These are phyloP conservation scores for Penicillium capsulatum DNA, from an alignment of 2,329 filamentous ascomycete species.

Conservation along the genomic window DNA sequence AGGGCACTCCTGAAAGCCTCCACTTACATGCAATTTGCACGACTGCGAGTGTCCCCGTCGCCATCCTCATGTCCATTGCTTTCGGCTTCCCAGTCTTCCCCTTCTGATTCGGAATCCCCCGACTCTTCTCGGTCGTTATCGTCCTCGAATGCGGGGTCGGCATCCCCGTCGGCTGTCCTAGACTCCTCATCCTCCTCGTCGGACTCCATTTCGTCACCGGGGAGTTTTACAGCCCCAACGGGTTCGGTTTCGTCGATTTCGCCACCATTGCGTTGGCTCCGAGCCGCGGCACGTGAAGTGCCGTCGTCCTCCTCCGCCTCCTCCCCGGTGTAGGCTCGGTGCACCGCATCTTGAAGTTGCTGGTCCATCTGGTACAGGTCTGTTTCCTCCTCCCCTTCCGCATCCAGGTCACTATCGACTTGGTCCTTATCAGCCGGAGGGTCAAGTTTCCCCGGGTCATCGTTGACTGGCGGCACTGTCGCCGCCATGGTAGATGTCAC, in stretches of 20 bases:
- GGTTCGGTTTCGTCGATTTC: constrained; percentile 45
- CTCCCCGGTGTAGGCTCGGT: constrained; percentile 34
- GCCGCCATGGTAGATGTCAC: constrained; percentile 41
- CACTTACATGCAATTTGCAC: constrained; percentile 61
- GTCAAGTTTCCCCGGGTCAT: constrained; percentile 32
- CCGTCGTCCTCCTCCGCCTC: constrained; percentile 26
- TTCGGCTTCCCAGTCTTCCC: constrained; percentile 49
- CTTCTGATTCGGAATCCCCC: constrained; percentile 56
- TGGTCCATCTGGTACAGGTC: constrained; percentile 41
- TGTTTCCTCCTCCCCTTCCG: constrained; percentile 44
- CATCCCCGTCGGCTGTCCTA: constrained; percentile 39
- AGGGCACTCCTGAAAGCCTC: constrained; percentile 3
- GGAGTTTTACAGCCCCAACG: constrained; percentile 38
- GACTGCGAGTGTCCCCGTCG: constrained; percentile 46
- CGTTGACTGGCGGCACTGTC: constrained; percentile 37
- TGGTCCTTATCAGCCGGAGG: constrained; percentile 25
- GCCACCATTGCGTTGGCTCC: constrained; percentile 32
- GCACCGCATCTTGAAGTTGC: constrained; percentile 38
- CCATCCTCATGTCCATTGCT: constrained; percentile 46
- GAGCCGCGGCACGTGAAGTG: constrained; percentile 23
- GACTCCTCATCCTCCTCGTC: constrained; percentile 42
- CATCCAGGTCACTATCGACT: constrained; percentile 42
- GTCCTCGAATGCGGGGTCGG: constrained; percentile 43
- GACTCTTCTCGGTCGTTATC: constrained; percentile 38
- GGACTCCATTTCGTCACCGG: constrained; percentile 24